Evolutionary conservation across 2,329 filamentous ascomycete species (phyloP).

Genomic region (Pseudopyrenochaeta lycopersici): DNA sequence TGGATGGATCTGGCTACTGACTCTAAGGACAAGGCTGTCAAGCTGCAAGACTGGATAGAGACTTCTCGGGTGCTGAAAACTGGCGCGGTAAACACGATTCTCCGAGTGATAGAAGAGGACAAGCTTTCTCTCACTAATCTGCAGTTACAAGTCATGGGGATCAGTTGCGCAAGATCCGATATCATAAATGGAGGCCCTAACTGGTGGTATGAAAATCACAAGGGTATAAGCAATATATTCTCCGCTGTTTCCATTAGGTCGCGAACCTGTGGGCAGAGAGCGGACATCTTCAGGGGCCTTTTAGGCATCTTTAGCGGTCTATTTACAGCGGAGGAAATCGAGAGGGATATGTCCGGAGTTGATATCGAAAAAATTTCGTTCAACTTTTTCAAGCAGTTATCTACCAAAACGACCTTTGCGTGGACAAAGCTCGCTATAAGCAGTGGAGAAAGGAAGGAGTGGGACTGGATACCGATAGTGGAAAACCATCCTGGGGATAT

Average conservation of each 20-base stretch:
- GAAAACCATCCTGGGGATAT: background rate
- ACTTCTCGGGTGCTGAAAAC: background rate
- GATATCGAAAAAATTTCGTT: conserved; percentile 9
- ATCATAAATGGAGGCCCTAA: conserved; percentile 9
- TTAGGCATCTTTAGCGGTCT: conserved; percentile 7
- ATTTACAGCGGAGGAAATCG: conserved; percentile 3
- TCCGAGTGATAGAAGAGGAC: conserved; percentile 7
- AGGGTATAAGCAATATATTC: conserved; percentile 7
- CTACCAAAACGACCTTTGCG: background rate
- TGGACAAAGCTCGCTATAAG: conserved; percentile 12
- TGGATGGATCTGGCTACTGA: conserved; percentile 9
- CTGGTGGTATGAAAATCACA: conserved; percentile 8
- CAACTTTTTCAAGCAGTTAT: conserved; percentile 5
- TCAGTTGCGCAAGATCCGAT: conserved; percentile 4
- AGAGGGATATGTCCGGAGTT: background rate
- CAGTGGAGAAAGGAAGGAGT: conserved; percentile 4
- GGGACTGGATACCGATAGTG: conserved; percentile 10
- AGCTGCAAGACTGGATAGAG: conserved; percentile 1
- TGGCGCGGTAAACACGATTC: conserved; percentile 1
- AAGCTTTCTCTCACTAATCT: background rate
- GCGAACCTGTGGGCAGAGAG: background rate
- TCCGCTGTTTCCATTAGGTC: conserved; percentile 6
- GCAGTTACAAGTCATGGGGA: conserved; percentile 3
- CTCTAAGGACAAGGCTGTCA: conserved; percentile 5
- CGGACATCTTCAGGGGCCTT: conserved; percentile 4